Percentiles rank a stretch among this genome's conserved stretches.
phyloP scores from a whole-genome alignment of 2,329 filamentous ascomycete species.

The Penicillium brevicompactum region DNA sequence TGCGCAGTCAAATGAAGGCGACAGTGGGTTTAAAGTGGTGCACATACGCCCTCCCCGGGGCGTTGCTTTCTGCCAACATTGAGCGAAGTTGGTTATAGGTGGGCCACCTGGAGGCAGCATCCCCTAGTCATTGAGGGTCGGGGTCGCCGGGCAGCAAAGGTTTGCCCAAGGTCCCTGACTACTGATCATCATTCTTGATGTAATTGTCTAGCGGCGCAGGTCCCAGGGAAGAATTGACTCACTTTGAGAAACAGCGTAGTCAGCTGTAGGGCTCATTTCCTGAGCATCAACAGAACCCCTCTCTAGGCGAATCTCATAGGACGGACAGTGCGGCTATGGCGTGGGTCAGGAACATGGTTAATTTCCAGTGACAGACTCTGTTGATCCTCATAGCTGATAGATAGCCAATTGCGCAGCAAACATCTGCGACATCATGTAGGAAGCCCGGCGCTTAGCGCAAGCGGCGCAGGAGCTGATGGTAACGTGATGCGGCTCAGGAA shows the following conservation, averaged over 20 bases:
- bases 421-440: constrained; percentile 11
- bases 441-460: constrained; percentile 1
- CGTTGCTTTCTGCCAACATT: constrained; percentile 25
- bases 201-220: constrained; percentile 2
- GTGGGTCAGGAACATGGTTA: constrained; percentile 11
- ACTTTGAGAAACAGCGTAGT: constrained; percentile 7
- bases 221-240: constrained; percentile 11
- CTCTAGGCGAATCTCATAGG: constrained; percentile 7
- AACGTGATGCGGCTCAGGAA: not conserved
- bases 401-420: not conserved
- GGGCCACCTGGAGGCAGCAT: constrained; percentile 28
- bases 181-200: constrained; percentile 5
- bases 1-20: constrained; percentile 19
- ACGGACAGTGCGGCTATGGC: constrained; percentile 9
- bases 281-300: constrained; percentile 9
- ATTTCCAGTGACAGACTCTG: constrained; percentile 11
- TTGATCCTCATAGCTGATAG: constrained; percentile 2
- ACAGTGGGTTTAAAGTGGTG: constrained; percentile 15
- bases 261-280: constrained; percentile 1
- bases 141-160: not conserved
- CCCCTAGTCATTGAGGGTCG: constrained; percentile 5
- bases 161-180: constrained; percentile 6
- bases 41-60: constrained; percentile 18
- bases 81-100: constrained; percentile 29
- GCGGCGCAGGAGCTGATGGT: constrained; percentile 11